A percentile compares a stretch with the other conserved stretches of the same genome.
Evolutionary conservation across 1,284 basidiomycete species (phyloP).

Genomic region (Rhodotorula glutinis): DNA sequence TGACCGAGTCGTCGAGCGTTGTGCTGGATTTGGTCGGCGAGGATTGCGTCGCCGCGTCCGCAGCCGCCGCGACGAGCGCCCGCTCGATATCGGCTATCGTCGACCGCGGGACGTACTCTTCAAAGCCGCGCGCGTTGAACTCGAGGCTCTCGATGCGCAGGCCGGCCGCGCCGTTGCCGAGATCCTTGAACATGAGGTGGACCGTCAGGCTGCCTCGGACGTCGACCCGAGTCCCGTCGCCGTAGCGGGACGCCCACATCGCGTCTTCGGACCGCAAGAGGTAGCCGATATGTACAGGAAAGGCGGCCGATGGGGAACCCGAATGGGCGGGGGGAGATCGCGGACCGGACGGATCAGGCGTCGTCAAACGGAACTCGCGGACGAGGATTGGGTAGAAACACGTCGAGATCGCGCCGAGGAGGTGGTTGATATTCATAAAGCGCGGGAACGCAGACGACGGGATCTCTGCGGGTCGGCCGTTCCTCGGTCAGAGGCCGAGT

Average conservation of each 20-base stretch:
- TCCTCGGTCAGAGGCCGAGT: rapidly evolving
- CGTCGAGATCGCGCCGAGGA: conserved; percentile 26
- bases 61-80: not conserved
- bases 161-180: conserved; percentile 13
- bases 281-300: conserved; percentile 35
- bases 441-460: conserved; percentile 39
- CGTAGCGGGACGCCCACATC: conserved; percentile 26
- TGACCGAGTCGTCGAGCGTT: not conserved
- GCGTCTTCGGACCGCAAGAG: conserved; percentile 37
- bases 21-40: not conserved
- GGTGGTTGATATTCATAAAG: conserved; percentile 34
- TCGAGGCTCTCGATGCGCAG: conserved; percentile 36
- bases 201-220: conserved; percentile 28
- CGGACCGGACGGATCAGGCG: conserved; percentile 24
- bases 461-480: conserved; percentile 19
- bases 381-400: conserved; percentile 18
- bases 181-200: conserved; percentile 33
- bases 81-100: conserved; percentile 9
- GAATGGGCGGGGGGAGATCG: not conserved
- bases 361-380: conserved; percentile 37
- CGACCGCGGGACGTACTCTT: conserved; percentile 27
- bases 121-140: conserved; percentile 32
- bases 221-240: conserved; percentile 29
- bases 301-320: not conserved
- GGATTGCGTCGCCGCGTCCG: not conserved